Percentiles rank a stretch among this genome's conserved stretches.
phyloP scores from a whole-genome alignment of 2,329 filamentous ascomycete genomes.

The Cercospora sp. region DNA sequence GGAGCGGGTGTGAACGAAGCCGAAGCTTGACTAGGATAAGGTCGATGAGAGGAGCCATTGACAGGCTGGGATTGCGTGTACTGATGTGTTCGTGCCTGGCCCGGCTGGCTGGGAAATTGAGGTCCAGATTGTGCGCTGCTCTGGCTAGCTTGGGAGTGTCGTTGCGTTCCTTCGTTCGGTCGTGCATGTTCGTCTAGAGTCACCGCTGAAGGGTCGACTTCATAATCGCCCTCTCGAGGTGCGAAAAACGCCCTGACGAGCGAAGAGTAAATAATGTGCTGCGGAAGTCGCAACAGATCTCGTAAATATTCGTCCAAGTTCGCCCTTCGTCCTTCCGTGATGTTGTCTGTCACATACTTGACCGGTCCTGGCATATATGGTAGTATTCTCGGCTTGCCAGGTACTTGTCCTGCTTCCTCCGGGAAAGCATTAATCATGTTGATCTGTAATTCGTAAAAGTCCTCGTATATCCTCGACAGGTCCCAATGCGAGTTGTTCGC shows the following conservation, averaged over 20 bases:
- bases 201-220: conserved; percentile 71
- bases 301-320: conserved; percentile 96
- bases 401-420: conserved; percentile 84
- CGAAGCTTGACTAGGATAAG: conserved; percentile 6
- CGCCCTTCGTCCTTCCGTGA: conserved; percentile 87
- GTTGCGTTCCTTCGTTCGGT: conserved; percentile 64
- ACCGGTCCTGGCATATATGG: conserved; percentile 98
- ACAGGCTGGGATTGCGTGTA: conserved; percentile 29
- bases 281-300: conserved; percentile 78
- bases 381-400: conserved; percentile 70
- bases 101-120: conserved; percentile 26
- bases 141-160: conserved; percentile 44
- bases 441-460: conserved; percentile 99
- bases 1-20: conserved; percentile 3
- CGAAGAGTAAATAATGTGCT: conserved; percentile 79
- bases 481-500: conserved; percentile 93
- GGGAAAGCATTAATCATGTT: conserved; percentile 89
- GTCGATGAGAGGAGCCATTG: conserved; percentile 11
- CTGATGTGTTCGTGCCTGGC: conserved; percentile 30
- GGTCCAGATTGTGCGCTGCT: conserved; percentile 26
- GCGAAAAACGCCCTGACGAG: conserved; percentile 89
- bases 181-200: conserved; percentile 66
- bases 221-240: conserved; percentile 86
- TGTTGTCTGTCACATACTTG: conserved; percentile 96
- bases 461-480: conserved; percentile 90